These are phyloP conservation scores for Xerocomus potaroensis DNA, from an alignment of 768 basidiomycete species.

Conservation along the genomic window DNA sequence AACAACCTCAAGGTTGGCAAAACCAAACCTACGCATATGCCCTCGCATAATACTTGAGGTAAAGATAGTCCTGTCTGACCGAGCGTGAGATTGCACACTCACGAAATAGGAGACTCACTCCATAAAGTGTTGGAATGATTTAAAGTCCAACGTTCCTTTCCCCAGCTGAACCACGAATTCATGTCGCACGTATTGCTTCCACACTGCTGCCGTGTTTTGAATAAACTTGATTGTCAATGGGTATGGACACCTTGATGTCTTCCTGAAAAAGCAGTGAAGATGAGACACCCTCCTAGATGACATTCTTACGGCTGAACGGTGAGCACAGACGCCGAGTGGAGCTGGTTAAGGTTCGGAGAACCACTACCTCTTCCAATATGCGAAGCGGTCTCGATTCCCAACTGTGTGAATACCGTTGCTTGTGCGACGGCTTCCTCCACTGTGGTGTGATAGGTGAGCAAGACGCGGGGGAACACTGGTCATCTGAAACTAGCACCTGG, in stretches of 20 bases:
- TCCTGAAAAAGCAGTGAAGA: background rate
- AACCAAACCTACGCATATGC: background rate
- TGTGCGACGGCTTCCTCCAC: background rate
- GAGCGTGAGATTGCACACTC: background rate
- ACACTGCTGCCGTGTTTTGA: background rate
- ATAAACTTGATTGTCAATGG: background rate
- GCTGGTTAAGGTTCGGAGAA: background rate
- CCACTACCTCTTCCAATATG: background rate
- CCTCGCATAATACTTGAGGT: background rate
- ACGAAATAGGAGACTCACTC: background rate
- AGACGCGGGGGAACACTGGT: no score
- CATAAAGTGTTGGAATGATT: background rate
- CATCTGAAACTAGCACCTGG: background rate
- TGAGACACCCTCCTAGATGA: background rate
- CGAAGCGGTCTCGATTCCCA: background rate
- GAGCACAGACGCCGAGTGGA: background rate
- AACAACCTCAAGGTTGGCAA: background rate
- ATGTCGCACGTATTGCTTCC: background rate
- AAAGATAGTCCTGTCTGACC: background rate
- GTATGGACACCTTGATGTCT: background rate
- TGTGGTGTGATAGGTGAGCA: background rate
- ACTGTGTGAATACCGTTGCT: background rate
- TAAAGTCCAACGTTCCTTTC: background rate
- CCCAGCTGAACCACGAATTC: slow-evolving; percentile 1
- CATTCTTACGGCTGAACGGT: background rate